A percentile compares a stretch with the other conserved stretches of the same genome.
Evolutionary conservation across 2,329 filamentous ascomycete species (phyloP).

Genomic region (Epichloe scottii): DNA sequence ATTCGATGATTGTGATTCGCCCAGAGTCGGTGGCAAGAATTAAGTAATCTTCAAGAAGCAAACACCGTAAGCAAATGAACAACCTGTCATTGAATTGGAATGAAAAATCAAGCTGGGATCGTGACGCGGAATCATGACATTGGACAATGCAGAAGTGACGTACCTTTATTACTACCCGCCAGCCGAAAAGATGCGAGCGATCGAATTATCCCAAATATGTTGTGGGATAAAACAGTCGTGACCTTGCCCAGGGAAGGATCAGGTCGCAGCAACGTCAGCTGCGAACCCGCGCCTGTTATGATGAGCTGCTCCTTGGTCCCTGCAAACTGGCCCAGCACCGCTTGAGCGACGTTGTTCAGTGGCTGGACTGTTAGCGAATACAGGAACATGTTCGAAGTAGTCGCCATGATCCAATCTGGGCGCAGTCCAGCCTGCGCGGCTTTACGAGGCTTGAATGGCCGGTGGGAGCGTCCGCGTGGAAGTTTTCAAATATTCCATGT

Average conservation of each 20-base stretch:
- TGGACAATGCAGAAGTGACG: constrained; percentile 21
- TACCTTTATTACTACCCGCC: constrained; percentile 93
- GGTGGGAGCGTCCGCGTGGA: constrained; percentile 9
- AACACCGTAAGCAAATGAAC: constrained; percentile 13
- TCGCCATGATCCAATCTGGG: constrained; percentile 62
- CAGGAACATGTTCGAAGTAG: constrained; percentile 96
- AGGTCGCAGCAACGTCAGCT: constrained; percentile 75
- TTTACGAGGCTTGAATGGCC: constrained; percentile 17
- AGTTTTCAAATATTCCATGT: constrained; percentile 7
- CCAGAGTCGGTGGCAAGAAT: constrained; percentile 94
- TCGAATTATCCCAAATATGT: constrained; percentile 93
- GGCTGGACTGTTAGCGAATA: constrained; percentile 95
- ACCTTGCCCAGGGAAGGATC: constrained; percentile 79
- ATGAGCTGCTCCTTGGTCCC: constrained; percentile 98
- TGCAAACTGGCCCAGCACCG: constrained; percentile 87
- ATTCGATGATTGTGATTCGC: constrained; percentile 88
- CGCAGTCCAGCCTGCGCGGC: constrained; percentile 40
- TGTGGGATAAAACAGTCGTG: constrained; percentile 73
- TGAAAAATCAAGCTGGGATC: constrained; percentile 1
- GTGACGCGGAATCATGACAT: constrained; percentile 14
- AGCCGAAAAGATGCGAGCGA: constrained; percentile 80
- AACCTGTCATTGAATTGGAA: not conserved
- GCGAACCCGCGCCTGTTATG: constrained; percentile 82
- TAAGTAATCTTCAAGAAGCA: constrained; percentile 62
- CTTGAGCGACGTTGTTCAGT: constrained; percentile 78